Percentiles rank a stretch among this genome's conserved stretches.
These are phyloP conservation scores for Candida railenensis DNA, from an alignment of 805 yeast genomes.

Conservation along the genomic window DNA sequence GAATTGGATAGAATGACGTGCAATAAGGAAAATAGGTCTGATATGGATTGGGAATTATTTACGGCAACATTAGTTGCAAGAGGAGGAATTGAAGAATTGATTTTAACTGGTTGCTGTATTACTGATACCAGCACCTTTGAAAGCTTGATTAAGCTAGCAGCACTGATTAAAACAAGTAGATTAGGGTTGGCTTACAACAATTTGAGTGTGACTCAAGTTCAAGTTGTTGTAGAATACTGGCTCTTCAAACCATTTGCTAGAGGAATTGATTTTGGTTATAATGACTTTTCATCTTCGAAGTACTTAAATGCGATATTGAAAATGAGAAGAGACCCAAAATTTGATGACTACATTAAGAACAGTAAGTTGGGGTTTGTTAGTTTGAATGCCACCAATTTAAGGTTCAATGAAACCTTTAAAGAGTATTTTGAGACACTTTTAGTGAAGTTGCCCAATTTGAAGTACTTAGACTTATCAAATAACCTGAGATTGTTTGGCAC, in stretches of 20 bases:
- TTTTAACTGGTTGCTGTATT: slow-evolving; percentile 74
- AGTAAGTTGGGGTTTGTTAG: slow-evolving; percentile 49
- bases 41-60: slow-evolving; percentile 81
- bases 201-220: slow-evolving; percentile 57
- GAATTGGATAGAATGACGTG: slow-evolving; percentile 42
- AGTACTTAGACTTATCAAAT: slow-evolving; percentile 74
- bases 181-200: slow-evolving; percentile 80
- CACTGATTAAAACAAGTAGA: slow-evolving; percentile 52
- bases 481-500: slow-evolving; percentile 56
- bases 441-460: slow-evolving; percentile 55
- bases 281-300: slow-evolving; percentile 52
- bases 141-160: slow-evolving; percentile 55
- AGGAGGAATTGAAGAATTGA: slow-evolving; percentile 74
- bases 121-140: slow-evolving; percentile 55
- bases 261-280: slow-evolving; percentile 85
- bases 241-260: slow-evolving; percentile 44
- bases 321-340: slow-evolving; percentile 15
- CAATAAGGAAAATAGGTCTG: slow-evolving; percentile 58
- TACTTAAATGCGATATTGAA: slow-evolving; percentile 39
- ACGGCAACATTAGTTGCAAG: slow-evolving; percentile 66
- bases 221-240: slow-evolving; percentile 57
- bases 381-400: slow-evolving; percentile 60
- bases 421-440: slow-evolving; percentile 50
- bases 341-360: slow-evolving; percentile 16
- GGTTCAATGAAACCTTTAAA: slow-evolving; percentile 47